These are phyloP conservation scores for Auriscalpium orientale DNA, from an alignment of 768 basidiomycete genomes.

Conservation along the genomic window DNA sequence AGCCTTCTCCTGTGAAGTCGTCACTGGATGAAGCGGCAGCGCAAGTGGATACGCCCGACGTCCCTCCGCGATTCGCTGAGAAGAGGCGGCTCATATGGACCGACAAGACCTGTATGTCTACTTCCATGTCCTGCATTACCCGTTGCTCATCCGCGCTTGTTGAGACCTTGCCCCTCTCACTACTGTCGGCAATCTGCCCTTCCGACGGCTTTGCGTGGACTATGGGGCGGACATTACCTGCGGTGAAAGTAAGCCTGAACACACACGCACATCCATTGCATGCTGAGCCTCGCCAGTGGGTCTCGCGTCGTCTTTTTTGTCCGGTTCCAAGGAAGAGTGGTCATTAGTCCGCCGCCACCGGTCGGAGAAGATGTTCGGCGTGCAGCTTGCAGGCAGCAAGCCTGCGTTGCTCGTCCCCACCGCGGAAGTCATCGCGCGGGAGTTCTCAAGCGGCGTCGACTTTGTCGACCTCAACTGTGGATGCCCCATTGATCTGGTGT, in stretches of 20 bases:
- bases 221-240: conserved; percentile 93
- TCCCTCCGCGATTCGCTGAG: conserved; percentile 63
- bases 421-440: conserved; percentile 72
- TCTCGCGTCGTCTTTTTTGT: conserved; percentile 82
- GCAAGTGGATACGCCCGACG: conserved; percentile 57
- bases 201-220: conserved; percentile 79
- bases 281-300: conserved; percentile 56
- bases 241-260: conserved; percentile 66
- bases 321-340: conserved; percentile 92
- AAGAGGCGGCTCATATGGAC: conserved; percentile 84
- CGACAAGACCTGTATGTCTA: conserved; percentile 69
- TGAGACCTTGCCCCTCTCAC: conserved; percentile 75
- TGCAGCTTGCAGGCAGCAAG: conserved; percentile 89
- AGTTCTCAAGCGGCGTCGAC: conserved; percentile 61
- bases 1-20: conserved; percentile 10
- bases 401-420: conserved; percentile 69
- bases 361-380: conserved; percentile 79
- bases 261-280: not conserved
- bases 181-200: conserved; percentile 96
- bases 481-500: conserved; percentile 95
- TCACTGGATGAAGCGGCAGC: conserved; percentile 18
- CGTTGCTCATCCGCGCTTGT: conserved; percentile 22
- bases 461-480: conserved; percentile 96
- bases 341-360: conserved; percentile 85
- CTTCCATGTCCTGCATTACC: conserved; percentile 16